A percentile compares a stretch with the other conserved stretches of the same genome.
These are phyloP conservation scores for Chondrus crispus DNA, from an alignment of 23 red algal genomes.

Conservation along the genomic window DNA sequence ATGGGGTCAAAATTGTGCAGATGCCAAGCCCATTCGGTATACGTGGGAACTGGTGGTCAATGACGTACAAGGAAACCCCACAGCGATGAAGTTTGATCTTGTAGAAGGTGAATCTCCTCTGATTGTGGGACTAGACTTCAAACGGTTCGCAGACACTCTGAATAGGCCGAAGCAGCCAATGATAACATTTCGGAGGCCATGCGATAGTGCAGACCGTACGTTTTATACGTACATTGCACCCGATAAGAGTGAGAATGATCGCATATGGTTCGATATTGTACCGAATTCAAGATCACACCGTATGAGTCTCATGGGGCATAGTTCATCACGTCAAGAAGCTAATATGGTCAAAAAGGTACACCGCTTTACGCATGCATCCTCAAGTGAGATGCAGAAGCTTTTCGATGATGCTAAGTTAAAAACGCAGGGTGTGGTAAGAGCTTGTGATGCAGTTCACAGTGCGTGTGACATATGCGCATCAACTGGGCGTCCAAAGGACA, in stretches of 20 bases:
- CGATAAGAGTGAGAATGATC: neutral
- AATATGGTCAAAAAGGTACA: neutral
- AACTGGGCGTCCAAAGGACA: neutral
- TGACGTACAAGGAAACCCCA: conserved; percentile 2
- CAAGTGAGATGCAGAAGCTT: neutral
- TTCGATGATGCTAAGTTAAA: neutral
- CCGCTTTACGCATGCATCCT: neutral
- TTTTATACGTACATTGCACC: neutral
- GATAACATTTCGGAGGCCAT: neutral
- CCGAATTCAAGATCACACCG: neutral
- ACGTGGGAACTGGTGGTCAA: neutral
- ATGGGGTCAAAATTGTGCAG: neutral
- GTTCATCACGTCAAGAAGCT: neutral
- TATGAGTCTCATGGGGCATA: neutral
- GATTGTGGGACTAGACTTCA: neutral
- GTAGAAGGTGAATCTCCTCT: neutral
- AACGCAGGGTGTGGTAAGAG: too few relatives aligned
- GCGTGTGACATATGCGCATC: neutral
- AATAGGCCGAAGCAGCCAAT: neutral
- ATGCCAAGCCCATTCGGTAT: neutral
- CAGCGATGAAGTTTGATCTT: neutral
- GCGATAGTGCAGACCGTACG: neutral
- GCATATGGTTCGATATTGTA: neutral
- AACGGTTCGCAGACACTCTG: neutral
- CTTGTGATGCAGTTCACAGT: neutral